phyloP scores from a whole-genome alignment of 768 basidiomycete species.

The Chalciporus chontae region DNA sequence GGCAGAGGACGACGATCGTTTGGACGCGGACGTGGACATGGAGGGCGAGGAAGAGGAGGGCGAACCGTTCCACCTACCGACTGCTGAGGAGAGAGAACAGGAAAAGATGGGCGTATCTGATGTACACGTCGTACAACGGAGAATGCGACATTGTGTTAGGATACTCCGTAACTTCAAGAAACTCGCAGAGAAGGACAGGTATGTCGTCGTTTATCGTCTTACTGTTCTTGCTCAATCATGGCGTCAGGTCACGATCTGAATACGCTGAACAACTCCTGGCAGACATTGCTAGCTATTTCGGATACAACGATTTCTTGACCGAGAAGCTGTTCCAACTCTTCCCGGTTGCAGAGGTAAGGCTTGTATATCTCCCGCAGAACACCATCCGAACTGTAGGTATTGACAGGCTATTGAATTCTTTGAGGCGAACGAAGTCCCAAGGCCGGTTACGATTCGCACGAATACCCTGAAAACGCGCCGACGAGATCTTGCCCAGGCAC shows the following conservation, averaged over 20 bases:
- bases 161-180: slow-evolving; percentile 71
- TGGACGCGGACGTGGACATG: slow-evolving; percentile 40
- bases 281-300: slow-evolving; percentile 95
- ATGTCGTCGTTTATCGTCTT: slow-evolving; percentile 2
- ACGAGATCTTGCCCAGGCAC: slow-evolving; percentile 88
- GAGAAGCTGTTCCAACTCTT: slow-evolving; percentile 96
- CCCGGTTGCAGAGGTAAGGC: slow-evolving; percentile 79
- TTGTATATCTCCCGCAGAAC: neutral
- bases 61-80: slow-evolving; percentile 61
- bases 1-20: slow-evolving; percentile 42
- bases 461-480: slow-evolving; percentile 93
- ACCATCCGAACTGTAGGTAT: slow-evolving; percentile 2
- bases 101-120: slow-evolving; percentile 71
- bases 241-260: slow-evolving; percentile 76
- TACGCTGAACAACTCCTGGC: slow-evolving; percentile 83
- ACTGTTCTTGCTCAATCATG: slow-evolving; percentile 3
- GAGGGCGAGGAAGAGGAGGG: slow-evolving; percentile 33
- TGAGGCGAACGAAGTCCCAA: slow-evolving; percentile 92
- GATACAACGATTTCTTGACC: slow-evolving; percentile 92
- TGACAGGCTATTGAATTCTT: slow-evolving; percentile 95
- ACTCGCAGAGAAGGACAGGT: slow-evolving; percentile 64
- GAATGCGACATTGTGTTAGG: slow-evolving; percentile 75
- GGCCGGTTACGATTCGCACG: slow-evolving; percentile 96
- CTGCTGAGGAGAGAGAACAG: slow-evolving; percentile 65
- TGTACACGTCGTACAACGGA: slow-evolving; percentile 68